A percentile compares a stretch with the other conserved stretches of the same genome.
Conservation (phyloP, 176 grass and related monocot genomes). For the Elymus sibiricus region DNA sequence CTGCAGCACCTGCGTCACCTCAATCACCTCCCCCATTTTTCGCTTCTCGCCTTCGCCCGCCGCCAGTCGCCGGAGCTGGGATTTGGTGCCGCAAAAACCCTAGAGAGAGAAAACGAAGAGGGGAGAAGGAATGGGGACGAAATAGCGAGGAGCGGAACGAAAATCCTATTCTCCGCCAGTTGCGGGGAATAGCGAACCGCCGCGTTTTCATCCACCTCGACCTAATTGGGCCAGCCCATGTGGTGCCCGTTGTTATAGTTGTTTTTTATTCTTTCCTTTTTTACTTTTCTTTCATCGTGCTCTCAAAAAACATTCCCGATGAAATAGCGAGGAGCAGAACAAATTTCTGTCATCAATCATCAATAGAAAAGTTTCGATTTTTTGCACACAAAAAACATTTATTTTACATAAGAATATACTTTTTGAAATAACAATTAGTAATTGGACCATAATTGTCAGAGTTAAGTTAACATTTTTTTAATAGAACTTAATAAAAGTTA, state of each 20-base stretch:
- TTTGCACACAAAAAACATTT: no score
- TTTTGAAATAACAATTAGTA: no score
- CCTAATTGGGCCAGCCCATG: background rate
- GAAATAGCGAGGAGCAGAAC: no score
- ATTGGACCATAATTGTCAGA: no score
- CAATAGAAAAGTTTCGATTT: no score
- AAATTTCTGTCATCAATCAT: no score
- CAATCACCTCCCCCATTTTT: background rate
- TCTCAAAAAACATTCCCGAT: no score
- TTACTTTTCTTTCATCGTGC: background rate
- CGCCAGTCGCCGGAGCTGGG: constrained; percentile 4
- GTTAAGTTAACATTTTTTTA: no score
- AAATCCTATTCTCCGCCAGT: background rate
- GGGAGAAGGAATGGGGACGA: background rate
- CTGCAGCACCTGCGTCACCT: constrained; percentile 29
- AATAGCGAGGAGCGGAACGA: background rate
- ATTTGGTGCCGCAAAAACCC: background rate
- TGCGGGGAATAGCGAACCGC: background rate
- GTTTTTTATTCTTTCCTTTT: background rate
- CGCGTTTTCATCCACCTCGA: background rate
- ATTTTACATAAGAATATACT: no score
- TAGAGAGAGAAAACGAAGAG: background rate
- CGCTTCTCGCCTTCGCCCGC: background rate
- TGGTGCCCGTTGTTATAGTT: background rate
- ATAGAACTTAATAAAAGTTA: no score